These are phyloP conservation scores for Parathielavia hyrcaniae DNA, from an alignment of 495 filamentous ascomycete genomes.

Conservation along the genomic window DNA sequence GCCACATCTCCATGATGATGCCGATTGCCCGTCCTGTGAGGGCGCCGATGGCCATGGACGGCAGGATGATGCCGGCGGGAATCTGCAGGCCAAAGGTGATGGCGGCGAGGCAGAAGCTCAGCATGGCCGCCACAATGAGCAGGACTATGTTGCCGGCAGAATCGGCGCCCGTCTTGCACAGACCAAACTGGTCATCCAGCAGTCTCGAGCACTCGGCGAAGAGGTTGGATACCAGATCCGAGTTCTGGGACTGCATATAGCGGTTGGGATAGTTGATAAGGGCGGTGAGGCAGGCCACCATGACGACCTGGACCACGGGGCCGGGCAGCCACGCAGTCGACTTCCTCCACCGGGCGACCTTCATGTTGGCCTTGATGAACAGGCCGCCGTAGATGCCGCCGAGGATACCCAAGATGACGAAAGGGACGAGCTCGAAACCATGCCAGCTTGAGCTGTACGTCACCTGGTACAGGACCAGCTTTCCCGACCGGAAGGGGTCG, in stretches of 20 bases:
- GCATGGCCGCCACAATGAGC: conserved; percentile 67
- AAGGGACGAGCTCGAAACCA: conserved; percentile 87
- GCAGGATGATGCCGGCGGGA: conserved; percentile 91
- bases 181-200: conserved; percentile 73
- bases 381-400: conserved; percentile 90
- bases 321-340: conserved; percentile 51
- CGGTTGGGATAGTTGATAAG: conserved; percentile 90
- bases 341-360: conserved; percentile 74
- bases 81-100: conserved; percentile 96
- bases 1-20: conserved; percentile 84
- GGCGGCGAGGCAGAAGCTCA: conserved; percentile 80
- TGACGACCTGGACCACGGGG: conserved; percentile 69
- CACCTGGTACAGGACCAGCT: conserved; percentile 94
- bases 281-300: conserved; percentile 71
- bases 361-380: conserved; percentile 93
- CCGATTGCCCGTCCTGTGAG: conserved; percentile 88
- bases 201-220: conserved; percentile 83
- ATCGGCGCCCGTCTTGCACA: conserved; percentile 71
- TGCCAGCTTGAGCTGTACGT: conserved; percentile 92
- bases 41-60: conserved; percentile 94
- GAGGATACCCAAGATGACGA: conserved; percentile 76
- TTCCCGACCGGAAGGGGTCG: conserved; percentile 92
- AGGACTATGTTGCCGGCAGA: conserved; percentile 70
- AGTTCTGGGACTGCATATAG: conserved; percentile 88
- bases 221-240: conserved; percentile 83